Base-by-base conservation (phyloP, 768 basidiomycete species). In the Floccularia luteovirens region DNA sequence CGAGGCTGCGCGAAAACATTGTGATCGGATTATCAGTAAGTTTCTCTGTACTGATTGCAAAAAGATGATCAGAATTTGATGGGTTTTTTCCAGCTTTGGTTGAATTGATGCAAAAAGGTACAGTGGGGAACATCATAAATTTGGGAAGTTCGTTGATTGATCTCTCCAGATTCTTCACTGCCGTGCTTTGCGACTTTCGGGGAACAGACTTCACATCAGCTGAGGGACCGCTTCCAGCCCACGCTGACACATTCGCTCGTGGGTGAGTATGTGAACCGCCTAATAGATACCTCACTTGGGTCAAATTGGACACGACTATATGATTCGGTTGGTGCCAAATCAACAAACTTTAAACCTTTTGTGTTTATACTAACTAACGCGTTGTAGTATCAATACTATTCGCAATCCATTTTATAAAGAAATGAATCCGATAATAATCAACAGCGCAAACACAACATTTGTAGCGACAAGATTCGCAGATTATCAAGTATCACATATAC, bases 41-140 rank as follows among this genome's bases (percentile, higher is more conserved):
- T 87, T 48, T 56, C 77, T 73, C 11, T 17, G 12, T 27, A 14
- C 36, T 31, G 40, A 22, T 37, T 3, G 7, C 34, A 14, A 22
- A 14, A n/a, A n/a, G n/a, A n/a, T n/a, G n/a, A n/a, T n/a, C n/a
- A n/a, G n/a, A n/a, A n/a, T n/a, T n/a, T n/a, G n/a, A n/a, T n/a
- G n/a, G n/a, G n/a, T n/a, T 42, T 22, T 28, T 17, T 39, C 39
- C 27, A 66, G 66, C 66, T 1, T 72, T 98, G 51, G 92, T 98
- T 27, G 96, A 98, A 56, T 67, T 98, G 39, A 98, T 98, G 96
- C 94, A 98, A 62, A 93, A 91, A 72, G 86, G 90, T 83, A 50
- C 20, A 6, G 8, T 34, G 32, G n/a, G n/a, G 20, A 8, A 17
- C 32, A 34, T 34, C 20, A 14, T 7, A 7, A 8, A 7, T 34